Base-by-base conservation (phyloP, 257 asterid genomes). In the Petrea volubilis region DNA sequence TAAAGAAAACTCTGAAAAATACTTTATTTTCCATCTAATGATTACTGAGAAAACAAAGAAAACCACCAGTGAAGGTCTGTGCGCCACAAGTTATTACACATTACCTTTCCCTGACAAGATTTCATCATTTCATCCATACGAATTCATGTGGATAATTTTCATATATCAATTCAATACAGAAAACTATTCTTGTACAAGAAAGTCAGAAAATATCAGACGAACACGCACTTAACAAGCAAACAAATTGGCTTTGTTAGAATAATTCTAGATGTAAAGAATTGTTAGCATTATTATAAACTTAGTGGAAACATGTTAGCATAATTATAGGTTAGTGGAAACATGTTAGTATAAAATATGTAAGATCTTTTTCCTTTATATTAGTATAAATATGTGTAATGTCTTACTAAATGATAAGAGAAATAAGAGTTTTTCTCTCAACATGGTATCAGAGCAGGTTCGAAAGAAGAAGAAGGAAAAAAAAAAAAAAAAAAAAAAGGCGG, bases 221-320 rank as follows among this genome's bases (percentile, higher is more conserved):
- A 50, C 41, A 14, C 51, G 28, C 36, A 24, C 36, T 24, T 50
- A 28, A 57, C 72, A 65, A 74, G 60, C 33, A 67, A 67, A 24
- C 40, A 47, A 47, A 52, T 58, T 31, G 36, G 46, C 33, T n/a
- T 28, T 25, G n/a, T n/a, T n/a, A n/a, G n/a, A n/a, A n/a, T n/a
- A n/a, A n/a, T n/a, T n/a, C n/a, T n/a, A n/a, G n/a, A n/a, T n/a
- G n/a, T n/a, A n/a, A n/a, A n/a, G n/a, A n/a, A n/a, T n/a, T n/a
- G n/a, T n/a, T n/a, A n/a, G n/a, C n/a, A n/a, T n/a, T n/a, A n/a
- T n/a, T n/a, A n/a, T n/a, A n/a, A n/a, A n/a, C n/a, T n/a, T n/a
- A n/a, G n/a, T n/a, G n/a, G n/a, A n/a, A n/a, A n/a, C n/a, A n/a
- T n/a, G n/a, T n/a, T n/a, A n/a, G n/a, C n/a, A n/a, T n/a, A n/a